Conservation (phyloP, 257 asterid species). For the Gentiana dahurica region DNA sequence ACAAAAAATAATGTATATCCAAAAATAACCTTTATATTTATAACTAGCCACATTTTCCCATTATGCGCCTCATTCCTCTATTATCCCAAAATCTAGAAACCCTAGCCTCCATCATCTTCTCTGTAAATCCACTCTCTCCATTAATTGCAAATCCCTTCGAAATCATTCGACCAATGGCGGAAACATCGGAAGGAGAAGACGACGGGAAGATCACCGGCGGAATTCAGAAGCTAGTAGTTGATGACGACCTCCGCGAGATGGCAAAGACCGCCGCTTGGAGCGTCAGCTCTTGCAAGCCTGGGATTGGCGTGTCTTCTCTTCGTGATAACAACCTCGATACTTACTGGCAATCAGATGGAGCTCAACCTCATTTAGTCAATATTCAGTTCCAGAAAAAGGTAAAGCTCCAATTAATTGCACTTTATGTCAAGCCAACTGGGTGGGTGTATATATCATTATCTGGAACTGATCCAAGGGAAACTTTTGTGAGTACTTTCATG, state of each 20-base stretch:
- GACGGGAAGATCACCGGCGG: conserved; percentile 84
- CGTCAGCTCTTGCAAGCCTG: conserved; percentile 93
- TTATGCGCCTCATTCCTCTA: too few relatives aligned
- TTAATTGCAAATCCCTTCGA: too few relatives aligned
- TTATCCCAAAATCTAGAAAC: too few relatives aligned
- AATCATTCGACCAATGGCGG: conserved; percentile 41
- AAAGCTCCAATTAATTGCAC: conserved; percentile 33
- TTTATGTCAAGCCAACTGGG: conserved; percentile 61
- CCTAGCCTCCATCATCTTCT: too few relatives aligned
- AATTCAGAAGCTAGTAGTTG: conserved; percentile 48
- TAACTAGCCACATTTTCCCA: too few relatives aligned
- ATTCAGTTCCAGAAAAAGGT: conserved; percentile 96
- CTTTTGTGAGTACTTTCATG: conserved; percentile 95
- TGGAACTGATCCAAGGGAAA: conserved; percentile 92
- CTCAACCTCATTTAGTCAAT: conserved; percentile 91
- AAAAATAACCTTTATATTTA: too few relatives aligned
- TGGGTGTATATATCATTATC: conserved; percentile 87
- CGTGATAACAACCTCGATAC: conserved; percentile 91
- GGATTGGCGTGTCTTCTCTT: conserved; percentile 66
- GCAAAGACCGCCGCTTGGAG: conserved; percentile 95
- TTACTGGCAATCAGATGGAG: conserved; percentile 98
- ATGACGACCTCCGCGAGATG: conserved; percentile 83
- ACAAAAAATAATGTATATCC: too few relatives aligned
- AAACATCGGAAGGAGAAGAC: conserved; percentile 80
- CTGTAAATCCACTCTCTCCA: too few relatives aligned